Percentiles rank a stretch among this genome's conserved stretches.
These are phyloP conservation scores for Grifola frondosa DNA, from an alignment of 1,284 basidiomycete species.

Conservation along the genomic window DNA sequence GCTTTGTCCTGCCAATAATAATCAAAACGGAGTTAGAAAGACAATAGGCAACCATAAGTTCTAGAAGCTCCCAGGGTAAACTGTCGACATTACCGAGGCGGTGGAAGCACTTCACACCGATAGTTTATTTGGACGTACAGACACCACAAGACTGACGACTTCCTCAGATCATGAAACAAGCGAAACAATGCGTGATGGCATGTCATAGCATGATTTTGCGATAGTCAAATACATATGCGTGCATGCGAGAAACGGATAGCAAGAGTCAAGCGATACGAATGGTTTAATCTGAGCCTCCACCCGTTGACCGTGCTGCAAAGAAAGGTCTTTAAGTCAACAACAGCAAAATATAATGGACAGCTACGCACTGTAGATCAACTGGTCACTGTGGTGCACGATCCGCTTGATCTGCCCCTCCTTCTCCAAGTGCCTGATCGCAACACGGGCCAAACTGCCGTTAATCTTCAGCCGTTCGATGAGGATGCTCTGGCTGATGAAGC, in stretches of 20 bases:
- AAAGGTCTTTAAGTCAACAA: conserved; percentile 12
- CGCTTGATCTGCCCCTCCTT: conserved; percentile 95
- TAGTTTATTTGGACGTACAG: too few relatives aligned
- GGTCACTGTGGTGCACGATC: conserved; percentile 93
- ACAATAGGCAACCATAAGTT: too few relatives aligned
- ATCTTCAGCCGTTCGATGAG: conserved; percentile 98
- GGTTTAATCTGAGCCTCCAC: conserved; percentile 55
- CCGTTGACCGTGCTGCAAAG: conserved; percentile 59
- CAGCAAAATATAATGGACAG: conserved; percentile 2
- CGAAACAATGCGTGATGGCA: conserved; percentile 17
- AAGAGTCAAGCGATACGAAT: conserved; percentile 27
- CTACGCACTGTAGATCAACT: conserved; percentile 89
- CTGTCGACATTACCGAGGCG: too few relatives aligned
- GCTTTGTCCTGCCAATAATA: too few relatives aligned
- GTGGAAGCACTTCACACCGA: too few relatives aligned
- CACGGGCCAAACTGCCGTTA: conserved; percentile 92
- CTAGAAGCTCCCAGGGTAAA: too few relatives aligned
- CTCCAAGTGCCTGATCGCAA: conserved; percentile 93
- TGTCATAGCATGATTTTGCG: conserved; percentile 33
- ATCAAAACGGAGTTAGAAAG: too few relatives aligned
- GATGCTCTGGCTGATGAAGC: conserved; percentile 96
- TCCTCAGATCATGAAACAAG: too few relatives aligned
- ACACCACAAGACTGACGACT: too few relatives aligned
- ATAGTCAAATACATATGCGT: conserved; percentile 30
- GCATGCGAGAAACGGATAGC: conserved; percentile 27